These are phyloP conservation scores for Globisporangium acanthophoron DNA, from an alignment of 352 stramenopile genomes.

Conservation along the genomic window DNA sequence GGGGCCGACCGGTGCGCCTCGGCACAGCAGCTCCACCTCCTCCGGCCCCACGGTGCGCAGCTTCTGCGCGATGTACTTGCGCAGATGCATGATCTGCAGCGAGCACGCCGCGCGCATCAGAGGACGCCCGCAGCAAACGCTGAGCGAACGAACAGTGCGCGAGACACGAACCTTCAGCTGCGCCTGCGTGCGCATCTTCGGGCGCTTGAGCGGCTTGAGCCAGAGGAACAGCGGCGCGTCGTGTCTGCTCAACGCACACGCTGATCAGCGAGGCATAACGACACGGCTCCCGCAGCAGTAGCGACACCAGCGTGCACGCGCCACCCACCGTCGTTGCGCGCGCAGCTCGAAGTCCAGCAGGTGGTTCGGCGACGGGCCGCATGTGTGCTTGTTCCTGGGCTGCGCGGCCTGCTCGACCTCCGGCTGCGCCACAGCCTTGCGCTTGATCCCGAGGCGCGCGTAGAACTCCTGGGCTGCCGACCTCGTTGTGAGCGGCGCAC, in stretches of 20 bases:
- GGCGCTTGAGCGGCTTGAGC: constrained; percentile 22
- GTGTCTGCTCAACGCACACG: constrained; percentile 4
- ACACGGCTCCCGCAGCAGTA: constrained; percentile 1
- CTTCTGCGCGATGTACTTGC: constrained; percentile 59
- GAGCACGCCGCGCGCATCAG: not conserved
- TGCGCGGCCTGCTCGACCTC: constrained; percentile 9
- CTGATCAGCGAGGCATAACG: not conserved
- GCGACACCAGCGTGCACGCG: not conserved
- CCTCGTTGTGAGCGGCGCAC: not conserved
- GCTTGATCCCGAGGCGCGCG: constrained; percentile 43
- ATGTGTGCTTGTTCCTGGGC: constrained; percentile 16
- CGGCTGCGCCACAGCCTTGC: constrained; percentile 25
- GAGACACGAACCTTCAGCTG: constrained; percentile 30
- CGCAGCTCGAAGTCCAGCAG: constrained; percentile 45
- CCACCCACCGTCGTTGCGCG: constrained; percentile 29
- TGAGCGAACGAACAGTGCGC: no score
- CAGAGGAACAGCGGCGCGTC: constrained; percentile 39
- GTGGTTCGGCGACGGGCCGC: constrained; percentile 23
- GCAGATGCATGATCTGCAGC: constrained; percentile 43
- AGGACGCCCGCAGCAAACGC: not conserved
- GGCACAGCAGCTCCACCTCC: constrained; percentile 58
- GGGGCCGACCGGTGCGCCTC: constrained; percentile 29
- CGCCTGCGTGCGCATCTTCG: constrained; percentile 35
- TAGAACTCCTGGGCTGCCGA: constrained; percentile 36
- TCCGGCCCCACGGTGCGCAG: constrained; percentile 28